phyloP scores from a whole-genome alignment of 805 yeast species.

The Ogataea siamensis region DNA sequence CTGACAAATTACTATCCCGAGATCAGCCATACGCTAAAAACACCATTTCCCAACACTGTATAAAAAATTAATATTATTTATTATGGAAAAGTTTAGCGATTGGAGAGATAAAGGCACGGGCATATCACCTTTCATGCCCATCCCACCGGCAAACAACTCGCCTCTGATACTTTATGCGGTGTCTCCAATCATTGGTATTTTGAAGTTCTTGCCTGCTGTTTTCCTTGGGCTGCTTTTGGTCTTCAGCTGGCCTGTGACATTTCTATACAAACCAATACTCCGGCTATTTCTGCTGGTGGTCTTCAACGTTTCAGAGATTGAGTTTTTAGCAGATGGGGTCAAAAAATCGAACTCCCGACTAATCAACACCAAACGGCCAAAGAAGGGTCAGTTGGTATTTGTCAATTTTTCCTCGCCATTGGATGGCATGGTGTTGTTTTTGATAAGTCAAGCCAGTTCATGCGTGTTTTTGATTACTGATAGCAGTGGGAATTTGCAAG shows the following conservation, averaged over 20 bases:
- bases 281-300: slow-evolving; percentile 33
- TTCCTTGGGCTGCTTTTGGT: slow-evolving; percentile 16
- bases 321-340: slow-evolving; percentile 46
- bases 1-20: slow-evolving; percentile 33
- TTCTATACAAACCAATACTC: slow-evolving; percentile 14
- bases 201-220: slow-evolving; percentile 32
- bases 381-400: slow-evolving; percentile 48
- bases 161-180: slow-evolving; percentile 8
- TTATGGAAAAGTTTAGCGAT: slow-evolving; percentile 78
- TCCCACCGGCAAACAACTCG: slow-evolving; percentile 27
- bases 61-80: slow-evolving; percentile 1
- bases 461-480: slow-evolving; percentile 22
- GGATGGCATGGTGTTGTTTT: slow-evolving; percentile 43
- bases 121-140: slow-evolving; percentile 83
- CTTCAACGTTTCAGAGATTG: slow-evolving; percentile 30
- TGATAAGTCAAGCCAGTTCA: slow-evolving; percentile 14
- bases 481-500: slow-evolving; percentile 9
- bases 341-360: slow-evolving; percentile 40
- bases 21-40: slow-evolving; percentile 29
- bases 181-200: slow-evolving; percentile 23
- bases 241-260: slow-evolving; percentile 15
- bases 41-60: slow-evolving; percentile 28
- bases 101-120: slow-evolving; percentile 93
- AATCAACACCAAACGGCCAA: slow-evolving; percentile 36
- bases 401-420: slow-evolving; percentile 59